Base-by-base conservation (phyloP, 2,329 filamentous ascomycete genomes). In the Emmonsiellopsis sp. region DNA sequence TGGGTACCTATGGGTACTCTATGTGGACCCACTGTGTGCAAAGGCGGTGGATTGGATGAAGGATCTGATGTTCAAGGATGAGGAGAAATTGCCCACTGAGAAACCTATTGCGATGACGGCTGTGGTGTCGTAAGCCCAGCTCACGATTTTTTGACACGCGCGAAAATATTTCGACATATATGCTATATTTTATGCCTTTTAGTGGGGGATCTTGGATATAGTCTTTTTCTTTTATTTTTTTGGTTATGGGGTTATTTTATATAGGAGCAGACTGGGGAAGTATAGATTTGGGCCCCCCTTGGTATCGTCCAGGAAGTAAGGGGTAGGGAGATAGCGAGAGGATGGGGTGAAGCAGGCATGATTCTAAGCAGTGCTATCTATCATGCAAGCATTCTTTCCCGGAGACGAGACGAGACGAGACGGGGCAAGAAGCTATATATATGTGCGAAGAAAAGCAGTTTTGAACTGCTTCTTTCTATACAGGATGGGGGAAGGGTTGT, bases 11-110 rank as follows among this genome's bases (percentile, higher is more conserved):
- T 60, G 58, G 58, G 54, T 37, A 5, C n/a, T 50, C 35, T 55
- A 59, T 31, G 54, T 60, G 16, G 58, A 60, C 37, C 58, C 58
- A 5, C 7, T 47, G 5, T 60, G 58, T 41, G 57, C 53, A 2
- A 53, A 50, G n/a, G 32, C 41, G 5, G 58, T 60, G 6, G 50
- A 60, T 16, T 51, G 41, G 53, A 40, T 59, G 54, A 58, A 54
- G 50, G 38, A 52, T 31, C 20, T 38, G 9, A 57, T 59, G 57
- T 57, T 60, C 37, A 51, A 52, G 43, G 55, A 59, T 32, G 57
- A 58, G 20, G 51, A 54, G n/a, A 51, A 45, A 26, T 26, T 35
- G 10, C 32, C 37, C 10, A 13, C 54, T 37, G 58, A 60, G 34
- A 60, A 60, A 44, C 38, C 50, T 11, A 43, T 40, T 35, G 53